phyloP scores from a whole-genome alignment of 2,329 filamentous ascomycete species.

The Tothia fuscella region DNA sequence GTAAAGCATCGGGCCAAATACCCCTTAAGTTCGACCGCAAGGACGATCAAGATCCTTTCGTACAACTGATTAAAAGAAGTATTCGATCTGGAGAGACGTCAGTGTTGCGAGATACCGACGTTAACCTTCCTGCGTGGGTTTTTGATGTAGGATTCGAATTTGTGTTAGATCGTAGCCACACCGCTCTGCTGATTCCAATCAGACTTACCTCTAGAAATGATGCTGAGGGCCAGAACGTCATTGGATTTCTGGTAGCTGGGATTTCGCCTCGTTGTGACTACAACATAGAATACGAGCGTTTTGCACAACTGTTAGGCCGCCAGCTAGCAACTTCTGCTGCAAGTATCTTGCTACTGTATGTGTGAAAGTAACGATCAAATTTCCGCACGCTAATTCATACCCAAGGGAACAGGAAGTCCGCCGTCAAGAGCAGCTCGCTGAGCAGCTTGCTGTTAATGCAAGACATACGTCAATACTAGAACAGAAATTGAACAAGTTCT shows the following conservation, averaged over 20 bases:
- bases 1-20: constrained; percentile 2
- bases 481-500: constrained; percentile 24
- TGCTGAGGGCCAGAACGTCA: constrained; percentile 8
- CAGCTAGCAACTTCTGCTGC: constrained; percentile 10
- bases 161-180: too few relatives aligned
- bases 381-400: too few relatives aligned
- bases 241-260: constrained; percentile 11
- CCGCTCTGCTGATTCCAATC: constrained; percentile 16
- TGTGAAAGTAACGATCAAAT: too few relatives aligned
- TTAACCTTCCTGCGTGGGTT: constrained; percentile 6
- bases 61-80: constrained; percentile 22
- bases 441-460: constrained; percentile 5
- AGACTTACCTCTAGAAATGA: constrained; percentile 7
- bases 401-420: constrained; percentile 12
- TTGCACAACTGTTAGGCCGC: constrained; percentile 7
- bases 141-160: constrained; percentile 17
- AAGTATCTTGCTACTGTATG: constrained; percentile 5
- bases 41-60: constrained; percentile 20
- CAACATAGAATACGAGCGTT: constrained; percentile 8
- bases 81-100: constrained; percentile 18
- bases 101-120: constrained; percentile 7
- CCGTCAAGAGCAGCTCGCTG: constrained; percentile 4
- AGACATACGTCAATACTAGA: constrained; percentile 15
- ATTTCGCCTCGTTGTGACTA: constrained; percentile 9
- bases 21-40: constrained; percentile 8